phyloP scores from a whole-genome alignment of 345 rosid genomes.

The Eucalyptus curtisii region DNA sequence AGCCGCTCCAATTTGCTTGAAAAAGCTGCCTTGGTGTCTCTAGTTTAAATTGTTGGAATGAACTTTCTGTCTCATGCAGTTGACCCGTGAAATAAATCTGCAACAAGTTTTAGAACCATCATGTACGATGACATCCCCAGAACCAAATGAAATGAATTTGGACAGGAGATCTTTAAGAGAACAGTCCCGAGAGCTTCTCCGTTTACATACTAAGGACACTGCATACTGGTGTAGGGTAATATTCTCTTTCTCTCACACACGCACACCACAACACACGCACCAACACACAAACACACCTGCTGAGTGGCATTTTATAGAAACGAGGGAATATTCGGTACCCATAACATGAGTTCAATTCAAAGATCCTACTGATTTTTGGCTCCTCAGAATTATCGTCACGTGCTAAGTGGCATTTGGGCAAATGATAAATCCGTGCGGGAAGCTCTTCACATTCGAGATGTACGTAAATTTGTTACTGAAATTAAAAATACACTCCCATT shows the following conservation, averaged over 20 bases:
- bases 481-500: background rate
- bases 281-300: background rate
- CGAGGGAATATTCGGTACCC: background rate
- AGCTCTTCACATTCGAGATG: constrained; percentile 13
- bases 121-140: constrained; percentile 9
- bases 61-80: background rate
- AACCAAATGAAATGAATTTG: background rate
- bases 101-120: constrained; percentile 15
- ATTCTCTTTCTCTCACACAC: background rate
- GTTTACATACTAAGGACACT: background rate
- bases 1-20: background rate
- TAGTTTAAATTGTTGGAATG: background rate
- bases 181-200: background rate
- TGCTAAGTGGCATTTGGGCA: constrained; percentile 19
- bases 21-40: background rate
- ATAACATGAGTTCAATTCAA: background rate
- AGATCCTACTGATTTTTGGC: background rate
- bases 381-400: constrained; percentile 16
- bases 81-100: constrained; percentile 13
- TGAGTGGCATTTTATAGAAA: background rate
- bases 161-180: constrained; percentile 7
- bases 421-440: constrained; percentile 9
- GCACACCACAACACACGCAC: background rate
- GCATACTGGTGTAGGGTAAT: constrained; percentile 23
- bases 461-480: background rate